Base-by-base conservation (phyloP, 768 basidiomycete genomes). In the Trametopsis cervina region DNA sequence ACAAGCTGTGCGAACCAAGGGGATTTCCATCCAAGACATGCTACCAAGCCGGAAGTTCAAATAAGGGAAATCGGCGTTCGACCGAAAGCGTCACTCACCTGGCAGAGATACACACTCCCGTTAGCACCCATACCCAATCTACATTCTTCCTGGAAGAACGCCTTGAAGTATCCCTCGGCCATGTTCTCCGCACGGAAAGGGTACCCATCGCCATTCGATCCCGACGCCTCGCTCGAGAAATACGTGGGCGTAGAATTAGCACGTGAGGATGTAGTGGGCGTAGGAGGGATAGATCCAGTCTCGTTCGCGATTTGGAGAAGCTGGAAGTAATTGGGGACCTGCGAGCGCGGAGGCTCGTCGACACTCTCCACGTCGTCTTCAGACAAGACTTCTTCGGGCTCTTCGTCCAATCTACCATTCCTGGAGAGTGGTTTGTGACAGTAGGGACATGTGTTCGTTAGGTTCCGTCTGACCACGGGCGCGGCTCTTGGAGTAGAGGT, bases 91-190 rank as follows among this genome's bases (percentile, higher is more conserved):
- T 22, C 4, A 58, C 74, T 17, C 50, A 89, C 89, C 74, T 89
- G 87, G 57, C 90, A 94, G 2, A 95, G 71, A 61, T 74, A 96
- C 1, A 98, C 94, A 21, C 75, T 85, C 1, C 95, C 94, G 58
- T 92, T 91, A 0, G 93, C 93, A 37, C 94, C 94, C 89, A 96
- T 94, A 0, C 94, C 94, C 4, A 98, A 72, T 50, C 83, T 78
- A 52, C 76, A 81, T 55, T 94, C 90, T 58, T 96, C 93, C 49
- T 83, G 79, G 60, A 98, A 98, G 70, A 95, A 98, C 0, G 89
- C 76, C 55, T 84, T 79, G 68, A 94, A 95, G 62, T 97, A 97
- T 0, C 93, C 93, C 45, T 92, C 85, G 0, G 91, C 90, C 85
- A 90, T 86, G 25, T 76, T 73, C 43, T 85, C 83, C 2, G 78